Evolutionary conservation across 768 basidiomycete genomes (phyloP).

Genomic region (Tricholoma matsutake): DNA sequence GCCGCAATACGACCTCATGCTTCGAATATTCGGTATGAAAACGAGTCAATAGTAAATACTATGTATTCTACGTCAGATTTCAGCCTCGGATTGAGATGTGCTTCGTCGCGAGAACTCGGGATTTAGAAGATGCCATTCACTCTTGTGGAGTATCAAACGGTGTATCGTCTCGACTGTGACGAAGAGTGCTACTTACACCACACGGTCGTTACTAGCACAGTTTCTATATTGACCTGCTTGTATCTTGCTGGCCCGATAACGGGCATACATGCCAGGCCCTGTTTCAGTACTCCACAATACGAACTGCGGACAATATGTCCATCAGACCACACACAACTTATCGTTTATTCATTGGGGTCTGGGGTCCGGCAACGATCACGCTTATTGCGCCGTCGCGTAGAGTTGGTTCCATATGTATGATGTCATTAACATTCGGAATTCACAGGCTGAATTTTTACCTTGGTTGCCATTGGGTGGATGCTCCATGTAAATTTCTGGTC

Average conservation of each 20-base stretch:
- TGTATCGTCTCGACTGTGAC: not conserved
- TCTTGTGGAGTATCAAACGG: not conserved
- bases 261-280: not conserved
- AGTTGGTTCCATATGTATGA: not conserved
- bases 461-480: not conserved
- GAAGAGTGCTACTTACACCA: not conserved
- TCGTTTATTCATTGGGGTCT: not conserved
- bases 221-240: not conserved
- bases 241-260: not conserved
- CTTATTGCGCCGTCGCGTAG: too few species aligned
- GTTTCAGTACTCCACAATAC: not conserved
- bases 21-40: not conserved
- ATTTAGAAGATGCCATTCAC: not conserved
- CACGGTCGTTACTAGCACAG: not conserved
- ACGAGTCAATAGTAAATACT: not conserved
- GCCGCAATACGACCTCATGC: not conserved
- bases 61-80: not conserved
- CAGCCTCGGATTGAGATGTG: not conserved
- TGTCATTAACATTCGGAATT: not conserved
- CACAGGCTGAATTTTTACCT: too few species aligned
- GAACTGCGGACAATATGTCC: not conserved
- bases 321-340: not conserved
- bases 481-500: not conserved
- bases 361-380: too few species aligned
- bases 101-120: not conserved